phyloP scores from a whole-genome alignment of 768 basidiomycete genomes.

The Galerina marginata region DNA sequence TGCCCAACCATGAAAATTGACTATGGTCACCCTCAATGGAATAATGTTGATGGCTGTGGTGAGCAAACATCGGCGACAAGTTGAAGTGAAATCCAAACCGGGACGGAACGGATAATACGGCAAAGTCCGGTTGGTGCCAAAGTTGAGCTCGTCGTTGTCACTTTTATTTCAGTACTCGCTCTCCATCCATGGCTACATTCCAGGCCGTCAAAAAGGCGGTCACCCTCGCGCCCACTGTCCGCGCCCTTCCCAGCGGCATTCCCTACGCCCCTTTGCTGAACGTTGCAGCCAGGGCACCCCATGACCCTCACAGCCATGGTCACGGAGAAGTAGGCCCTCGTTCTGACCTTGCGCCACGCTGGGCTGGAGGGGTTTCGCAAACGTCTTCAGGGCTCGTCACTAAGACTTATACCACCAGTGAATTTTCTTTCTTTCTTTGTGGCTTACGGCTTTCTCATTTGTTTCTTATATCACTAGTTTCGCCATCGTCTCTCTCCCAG shows the following conservation, averaged over 20 bases:
- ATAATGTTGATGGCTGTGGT: no score
- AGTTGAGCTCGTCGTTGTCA: constrained; percentile 29
- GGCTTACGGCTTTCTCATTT: constrained; percentile 7
- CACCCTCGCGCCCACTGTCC: constrained; percentile 81
- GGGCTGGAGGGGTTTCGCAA: constrained; percentile 62
- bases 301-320: constrained; percentile 62
- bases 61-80: no score
- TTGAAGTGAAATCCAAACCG: constrained; percentile 20
- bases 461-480: constrained; percentile 40
- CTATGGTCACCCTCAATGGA: no score
- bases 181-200: constrained; percentile 65
- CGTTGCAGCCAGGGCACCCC: constrained; percentile 69
- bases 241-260: constrained; percentile 78
- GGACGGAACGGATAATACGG: constrained; percentile 50
- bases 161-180: constrained; percentile 24
- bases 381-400: constrained; percentile 62
- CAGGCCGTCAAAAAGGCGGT: constrained; percentile 82
- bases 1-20: neutral
- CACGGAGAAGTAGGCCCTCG: constrained; percentile 62
- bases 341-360: constrained; percentile 65
- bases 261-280: constrained; percentile 80
- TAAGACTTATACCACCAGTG: constrained; percentile 69
- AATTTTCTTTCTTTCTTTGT: constrained; percentile 27
- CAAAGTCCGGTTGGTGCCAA: constrained; percentile 36
- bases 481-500: constrained; percentile 59